Evolutionary conservation across 2,329 filamentous ascomycete genomes (phyloP), one percentile per base, ranked within the genome.

Genomic region (Nigrospora osmanthi): DNA sequence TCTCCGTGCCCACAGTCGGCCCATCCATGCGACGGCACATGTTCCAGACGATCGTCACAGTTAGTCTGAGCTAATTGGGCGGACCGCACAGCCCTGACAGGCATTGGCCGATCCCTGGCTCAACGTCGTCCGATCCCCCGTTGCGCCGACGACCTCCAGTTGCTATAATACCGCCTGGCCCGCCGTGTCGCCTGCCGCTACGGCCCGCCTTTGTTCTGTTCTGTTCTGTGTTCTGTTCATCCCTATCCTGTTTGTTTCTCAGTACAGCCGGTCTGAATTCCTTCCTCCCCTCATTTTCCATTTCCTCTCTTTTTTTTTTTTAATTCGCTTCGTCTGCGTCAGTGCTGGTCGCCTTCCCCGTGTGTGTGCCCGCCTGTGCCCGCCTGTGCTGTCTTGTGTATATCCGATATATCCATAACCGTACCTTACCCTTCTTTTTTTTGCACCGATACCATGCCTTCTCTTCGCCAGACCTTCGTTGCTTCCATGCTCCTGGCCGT

Each of bases 401-500:
- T 35, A 33, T 44, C 15, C 19, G 19, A 23, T 44, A 35, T 13
- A 34, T 32, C 40, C 12, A 30, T 19, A n/a, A 19, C 7, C 35
- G 39, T 37, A 35, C 10, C 37, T 10, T 10, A 35, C 16, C 40
- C 38, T 17, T 36, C 33, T 34, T 11, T 43, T 32, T 32, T 32
- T 3, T n/a, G 35, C 33, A 35, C 40, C 40, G 19, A 14, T 44
- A 43, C 14, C 39, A 58, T 58, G 55, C 42, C 47, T 49, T 51
- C 52, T 19, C 39, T 54, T 11, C 48, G 46, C 19, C 50, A 49
- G 38, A 46, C 48, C 13, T 40, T 53, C 14, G 36, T 45, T 19
- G 53, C 54, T n/a, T 43, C 52, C 53, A 42, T 53, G 52, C 16
- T 59, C 46, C 30, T 58, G 44, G 55, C 52, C 4, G 40, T 62